A percentile compares a stretch with the other conserved stretches of the same genome.
Conservation (phyloP, 202 grass and related monocot genomes). For the Tripidium arundinaceum region DNA sequence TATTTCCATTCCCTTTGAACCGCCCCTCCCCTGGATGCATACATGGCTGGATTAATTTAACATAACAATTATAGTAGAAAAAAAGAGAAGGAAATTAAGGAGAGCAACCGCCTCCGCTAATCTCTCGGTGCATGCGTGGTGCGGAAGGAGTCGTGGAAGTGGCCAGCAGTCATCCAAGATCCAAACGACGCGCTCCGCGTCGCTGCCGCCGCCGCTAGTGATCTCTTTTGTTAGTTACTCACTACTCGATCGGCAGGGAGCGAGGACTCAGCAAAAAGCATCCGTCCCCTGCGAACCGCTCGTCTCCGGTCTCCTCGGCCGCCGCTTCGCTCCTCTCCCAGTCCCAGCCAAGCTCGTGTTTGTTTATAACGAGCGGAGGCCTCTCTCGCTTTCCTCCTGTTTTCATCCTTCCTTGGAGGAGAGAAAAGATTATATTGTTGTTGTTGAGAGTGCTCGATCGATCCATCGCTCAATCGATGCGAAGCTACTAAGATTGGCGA, state of each 20-base stretch:
- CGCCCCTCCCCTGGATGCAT: neutral
- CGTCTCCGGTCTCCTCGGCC: neutral
- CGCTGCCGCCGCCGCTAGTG: neutral
- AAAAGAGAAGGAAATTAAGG: neutral
- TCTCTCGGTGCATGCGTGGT: neutral
- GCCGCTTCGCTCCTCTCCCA: neutral
- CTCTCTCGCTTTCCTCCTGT: neutral
- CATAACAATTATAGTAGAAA: neutral
- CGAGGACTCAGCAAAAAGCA: neutral
- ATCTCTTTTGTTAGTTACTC: neutral
- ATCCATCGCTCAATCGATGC: neutral
- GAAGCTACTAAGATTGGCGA: neutral
- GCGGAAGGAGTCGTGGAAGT: neutral
- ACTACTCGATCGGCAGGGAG: neutral
- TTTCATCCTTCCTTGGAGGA: neutral
- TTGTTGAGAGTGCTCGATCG: neutral
- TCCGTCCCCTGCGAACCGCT: neutral
- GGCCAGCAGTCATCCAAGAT: constrained; percentile 1
- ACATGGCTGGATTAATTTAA: neutral
- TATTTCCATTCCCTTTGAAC: neutral
- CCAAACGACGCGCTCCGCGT: constrained; percentile 19
- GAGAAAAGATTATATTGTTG: too few relatives aligned
- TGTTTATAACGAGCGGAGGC: neutral
- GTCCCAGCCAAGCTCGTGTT: too few relatives aligned
- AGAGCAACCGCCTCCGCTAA: neutral